Evolutionary conservation across 2,329 filamentous ascomycete genomes (phyloP).

Genomic region (Pseudocercospora pini-densiflorae): DNA sequence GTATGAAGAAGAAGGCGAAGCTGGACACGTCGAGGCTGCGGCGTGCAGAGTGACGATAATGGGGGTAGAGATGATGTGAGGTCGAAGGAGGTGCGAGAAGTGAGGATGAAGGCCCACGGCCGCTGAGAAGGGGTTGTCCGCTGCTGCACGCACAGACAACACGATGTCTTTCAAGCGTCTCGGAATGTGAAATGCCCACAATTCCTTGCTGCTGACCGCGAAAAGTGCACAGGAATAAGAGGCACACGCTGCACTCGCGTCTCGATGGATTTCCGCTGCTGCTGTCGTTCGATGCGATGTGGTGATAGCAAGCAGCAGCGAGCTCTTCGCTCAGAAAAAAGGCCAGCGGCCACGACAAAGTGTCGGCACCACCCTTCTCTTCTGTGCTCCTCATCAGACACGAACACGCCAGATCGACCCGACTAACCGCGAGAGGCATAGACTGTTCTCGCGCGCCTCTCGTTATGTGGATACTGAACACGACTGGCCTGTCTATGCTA

Average conservation of each 20-base stretch:
- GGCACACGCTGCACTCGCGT: neutral
- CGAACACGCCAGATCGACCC: slow-evolving; percentile 1
- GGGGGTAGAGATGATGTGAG: slow-evolving; percentile 3
- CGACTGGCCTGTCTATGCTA: neutral
- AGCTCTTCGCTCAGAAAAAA: neutral
- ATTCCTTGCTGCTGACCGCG: neutral
- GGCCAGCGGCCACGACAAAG: neutral
- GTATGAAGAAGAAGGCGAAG: neutral
- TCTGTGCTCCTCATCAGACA: slow-evolving; percentile 1
- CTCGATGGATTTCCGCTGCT: neutral
- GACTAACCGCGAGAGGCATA: neutral
- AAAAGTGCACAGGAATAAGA: neutral
- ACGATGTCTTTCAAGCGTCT: neutral
- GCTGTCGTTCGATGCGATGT: neutral
- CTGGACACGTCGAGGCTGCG: neutral
- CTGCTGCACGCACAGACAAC: neutral
- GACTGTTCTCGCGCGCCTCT: slow-evolving; percentile 5
- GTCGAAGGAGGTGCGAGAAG: slow-evolving; percentile 4
- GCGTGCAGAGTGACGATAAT: slow-evolving; percentile 14
- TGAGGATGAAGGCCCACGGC: slow-evolving; percentile 4
- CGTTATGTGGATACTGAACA: slow-evolving; percentile 3
- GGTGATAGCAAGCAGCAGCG: neutral
- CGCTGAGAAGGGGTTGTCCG: neutral
- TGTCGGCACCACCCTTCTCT: neutral
- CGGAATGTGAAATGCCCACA: neutral